Percentiles rank a stretch among this genome's conserved stretches.
phyloP scores from a whole-genome alignment of 2,329 filamentous ascomycete genomes.

The Aspergillus calidoustus region DNA sequence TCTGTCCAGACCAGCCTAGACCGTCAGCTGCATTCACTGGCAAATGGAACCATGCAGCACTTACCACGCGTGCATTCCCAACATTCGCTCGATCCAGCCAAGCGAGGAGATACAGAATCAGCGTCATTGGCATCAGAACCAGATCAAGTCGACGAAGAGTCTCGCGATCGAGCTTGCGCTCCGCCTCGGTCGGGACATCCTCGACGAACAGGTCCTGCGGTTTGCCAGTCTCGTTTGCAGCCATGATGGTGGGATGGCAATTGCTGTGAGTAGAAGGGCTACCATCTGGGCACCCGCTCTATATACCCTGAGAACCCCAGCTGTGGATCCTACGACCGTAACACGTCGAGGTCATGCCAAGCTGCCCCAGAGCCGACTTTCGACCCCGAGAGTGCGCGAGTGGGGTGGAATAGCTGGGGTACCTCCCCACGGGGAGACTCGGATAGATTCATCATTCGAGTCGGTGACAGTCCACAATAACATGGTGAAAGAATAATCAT shows the following conservation, averaged over 20 bases:
- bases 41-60: not conserved
- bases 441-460: no score
- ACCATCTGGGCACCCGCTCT: not conserved
- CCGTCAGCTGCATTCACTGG: not conserved
- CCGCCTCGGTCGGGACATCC: conserved; percentile 16
- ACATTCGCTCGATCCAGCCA: conserved; percentile 26
- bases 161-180: conserved; percentile 17
- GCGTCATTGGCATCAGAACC: conserved; percentile 23
- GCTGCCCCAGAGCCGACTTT: not conserved
- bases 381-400: not conserved
- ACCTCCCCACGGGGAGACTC: not conserved
- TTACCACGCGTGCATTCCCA: conserved; percentile 22
- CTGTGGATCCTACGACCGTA: not conserved
- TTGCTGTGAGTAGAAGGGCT: not conserved
- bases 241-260: not conserved
- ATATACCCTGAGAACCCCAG: not conserved
- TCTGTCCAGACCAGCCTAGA: conserved; percentile 20
- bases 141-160: conserved; percentile 19
- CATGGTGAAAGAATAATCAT: no score
- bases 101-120: conserved; percentile 23
- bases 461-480: no score
- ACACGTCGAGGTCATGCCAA: not conserved
- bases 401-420: not conserved
- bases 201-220: conserved; percentile 15
- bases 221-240: conserved; percentile 6